phyloP scores from a whole-genome alignment of 2,329 filamentous ascomycete species.

The Achaetomium macrosporum region DNA sequence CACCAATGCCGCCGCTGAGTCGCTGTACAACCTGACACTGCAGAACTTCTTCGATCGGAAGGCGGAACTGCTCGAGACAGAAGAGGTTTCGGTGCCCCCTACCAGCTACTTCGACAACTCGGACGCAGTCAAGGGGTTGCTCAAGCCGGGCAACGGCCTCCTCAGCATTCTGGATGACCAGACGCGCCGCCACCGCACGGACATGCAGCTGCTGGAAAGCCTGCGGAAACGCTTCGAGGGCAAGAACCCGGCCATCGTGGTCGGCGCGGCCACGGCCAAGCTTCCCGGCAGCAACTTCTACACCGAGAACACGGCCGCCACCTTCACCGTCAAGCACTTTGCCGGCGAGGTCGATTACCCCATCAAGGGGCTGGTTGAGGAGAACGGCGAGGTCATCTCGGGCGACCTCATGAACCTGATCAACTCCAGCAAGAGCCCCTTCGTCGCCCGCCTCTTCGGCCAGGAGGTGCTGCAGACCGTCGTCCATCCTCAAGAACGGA shows the following conservation, averaged over 20 bases:
- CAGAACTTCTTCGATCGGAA: conserved; percentile 96
- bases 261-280: conserved; percentile 66
- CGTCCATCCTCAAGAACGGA: conserved; percentile 85
- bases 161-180: conserved; percentile 95
- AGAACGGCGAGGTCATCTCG: conserved; percentile 93
- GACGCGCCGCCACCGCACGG: conserved; percentile 79
- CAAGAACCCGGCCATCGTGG: conserved; percentile 85
- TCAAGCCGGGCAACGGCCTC: conserved; percentile 89
- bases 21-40: conserved; percentile 85
- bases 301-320: conserved; percentile 71
- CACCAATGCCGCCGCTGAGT: conserved; percentile 89
- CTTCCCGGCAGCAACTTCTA: conserved; percentile 85
- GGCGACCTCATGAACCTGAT: conserved; percentile 94
- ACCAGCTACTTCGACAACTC: conserved; percentile 98
- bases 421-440: conserved; percentile 79
- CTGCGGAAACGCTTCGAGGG: conserved; percentile 88
- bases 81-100: conserved; percentile 83
- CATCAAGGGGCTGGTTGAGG: conserved; percentile 79
- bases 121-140: conserved; percentile 82
- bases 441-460: conserved; percentile 87
- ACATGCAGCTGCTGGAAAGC: conserved; percentile 85
- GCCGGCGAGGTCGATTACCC: conserved; percentile 95
- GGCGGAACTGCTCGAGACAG: conserved; percentile 86
- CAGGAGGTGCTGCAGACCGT: conserved; percentile 90
- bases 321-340: conserved; percentile 91